These are phyloP conservation scores for Saturnispora hagleri DNA, from an alignment of 805 yeast species.

Conservation along the genomic window DNA sequence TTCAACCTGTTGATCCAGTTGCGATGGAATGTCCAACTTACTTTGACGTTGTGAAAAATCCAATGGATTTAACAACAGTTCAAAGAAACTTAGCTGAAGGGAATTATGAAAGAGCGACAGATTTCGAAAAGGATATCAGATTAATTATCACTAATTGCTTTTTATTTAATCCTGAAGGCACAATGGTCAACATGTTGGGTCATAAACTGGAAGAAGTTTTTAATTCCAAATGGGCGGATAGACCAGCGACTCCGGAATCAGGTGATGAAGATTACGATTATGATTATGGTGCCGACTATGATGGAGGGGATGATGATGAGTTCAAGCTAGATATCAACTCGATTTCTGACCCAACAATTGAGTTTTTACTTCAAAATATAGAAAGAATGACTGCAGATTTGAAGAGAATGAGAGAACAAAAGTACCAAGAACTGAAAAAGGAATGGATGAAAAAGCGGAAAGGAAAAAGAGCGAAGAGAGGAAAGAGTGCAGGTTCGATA, in stretches of 20 bases:
- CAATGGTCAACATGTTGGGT: conserved; percentile 94
- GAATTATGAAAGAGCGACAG: conserved; percentile 81
- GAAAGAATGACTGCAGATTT: conserved; percentile 79
- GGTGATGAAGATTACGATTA: conserved; percentile 36
- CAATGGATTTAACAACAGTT: conserved; percentile 91
- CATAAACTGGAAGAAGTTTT: conserved; percentile 81
- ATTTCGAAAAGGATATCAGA: conserved; percentile 74
- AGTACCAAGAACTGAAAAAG: conserved; percentile 54
- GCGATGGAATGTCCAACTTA: conserved; percentile 90
- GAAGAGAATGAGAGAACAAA: conserved; percentile 71
- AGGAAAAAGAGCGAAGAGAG: conserved; percentile 18
- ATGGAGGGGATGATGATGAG: conserved; percentile 35
- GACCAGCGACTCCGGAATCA: conserved; percentile 55
- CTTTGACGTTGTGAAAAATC: conserved; percentile 74
- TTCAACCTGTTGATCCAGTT: conserved; percentile 91
- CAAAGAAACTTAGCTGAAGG: conserved; percentile 74
- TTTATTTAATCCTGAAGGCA: conserved; percentile 90
- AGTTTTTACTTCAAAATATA: conserved; percentile 79
- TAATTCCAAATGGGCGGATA: conserved; percentile 80
- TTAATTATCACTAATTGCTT: conserved; percentile 86
- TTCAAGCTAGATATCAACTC: conserved; percentile 52
- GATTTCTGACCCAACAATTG: conserved; percentile 82
- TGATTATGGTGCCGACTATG: conserved; percentile 24
- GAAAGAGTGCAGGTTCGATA: conserved; percentile 3
- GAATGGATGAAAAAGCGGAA: conserved; percentile 46